Evolutionary conservation across 768 basidiomycete genomes (phyloP).

Genomic region (Mycena crocata): DNA sequence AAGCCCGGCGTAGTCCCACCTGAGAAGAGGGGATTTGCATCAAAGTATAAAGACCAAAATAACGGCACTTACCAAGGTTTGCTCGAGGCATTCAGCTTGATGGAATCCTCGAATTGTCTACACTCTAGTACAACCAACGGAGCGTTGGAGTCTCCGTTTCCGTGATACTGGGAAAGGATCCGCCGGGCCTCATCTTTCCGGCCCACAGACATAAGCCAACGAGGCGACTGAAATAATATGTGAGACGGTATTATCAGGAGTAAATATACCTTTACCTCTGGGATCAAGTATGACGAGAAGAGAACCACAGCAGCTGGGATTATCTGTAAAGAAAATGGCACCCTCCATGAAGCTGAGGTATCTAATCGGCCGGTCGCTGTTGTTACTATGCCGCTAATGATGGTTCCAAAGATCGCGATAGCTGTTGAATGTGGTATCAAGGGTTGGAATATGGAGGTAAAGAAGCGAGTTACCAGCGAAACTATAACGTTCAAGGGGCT

Average conservation of each 20-base stretch:
- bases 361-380: conserved; percentile 14
- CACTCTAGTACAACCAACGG: conserved; percentile 64
- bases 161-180: conserved; percentile 66
- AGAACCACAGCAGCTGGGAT: conserved; percentile 21
- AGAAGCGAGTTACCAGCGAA: conserved; percentile 47
- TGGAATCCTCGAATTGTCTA: conserved; percentile 63
- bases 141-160: conserved; percentile 60
- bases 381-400: conserved; percentile 21
- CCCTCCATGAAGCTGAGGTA: conserved; percentile 25
- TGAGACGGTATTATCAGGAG: background rate
- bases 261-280: conserved; percentile 43
- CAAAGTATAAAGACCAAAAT: background rate
- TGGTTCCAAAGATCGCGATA: conserved; percentile 14
- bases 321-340: conserved; percentile 29
- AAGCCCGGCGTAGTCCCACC: conserved; percentile 65
- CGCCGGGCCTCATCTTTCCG: conserved; percentile 59
- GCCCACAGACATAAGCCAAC: conserved; percentile 65
- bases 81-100: conserved; percentile 63
- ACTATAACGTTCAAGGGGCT: conserved; percentile 32
- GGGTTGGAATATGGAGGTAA: conserved; percentile 36
- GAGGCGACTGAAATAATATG: conserved; percentile 57
- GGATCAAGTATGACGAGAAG: conserved; percentile 48
- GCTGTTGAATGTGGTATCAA: conserved; percentile 4
- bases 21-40: conserved; percentile 21
- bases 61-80: conserved; percentile 60